A percentile compares a stretch with the other conserved stretches of the same genome.
Evolutionary conservation across 164 flowering plant genomes (phyloP).

Genomic region (Pachysandra terminalis): DNA sequence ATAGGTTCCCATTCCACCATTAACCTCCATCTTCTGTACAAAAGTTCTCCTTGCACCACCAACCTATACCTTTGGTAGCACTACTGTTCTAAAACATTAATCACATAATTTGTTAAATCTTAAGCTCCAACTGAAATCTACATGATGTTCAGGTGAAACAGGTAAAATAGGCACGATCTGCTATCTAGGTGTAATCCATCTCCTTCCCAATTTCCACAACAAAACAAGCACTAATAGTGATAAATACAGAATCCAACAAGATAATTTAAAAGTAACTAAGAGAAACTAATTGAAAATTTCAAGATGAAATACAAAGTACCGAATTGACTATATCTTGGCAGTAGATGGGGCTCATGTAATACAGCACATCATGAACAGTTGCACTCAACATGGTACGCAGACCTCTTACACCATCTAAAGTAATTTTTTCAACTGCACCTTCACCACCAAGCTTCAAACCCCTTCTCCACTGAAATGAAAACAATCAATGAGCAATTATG

Average conservation of each 20-base stretch:
- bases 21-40: neutral
- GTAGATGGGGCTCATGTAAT: slow-evolving; percentile 98
- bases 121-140: too few relatives aligned
- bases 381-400: slow-evolving; percentile 88
- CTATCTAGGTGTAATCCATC: neutral
- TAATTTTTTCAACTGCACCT: slow-evolving; percentile 78
- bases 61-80: neutral
- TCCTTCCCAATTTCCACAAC: slow-evolving; percentile 1
- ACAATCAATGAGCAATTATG: slow-evolving; percentile 3
- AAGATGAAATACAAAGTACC: slow-evolving; percentile 37
- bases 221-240: slow-evolving; percentile 3
- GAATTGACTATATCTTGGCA: slow-evolving; percentile 94
- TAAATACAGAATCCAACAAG: neutral
- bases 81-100: neutral
- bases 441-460: slow-evolving; percentile 96
- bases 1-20: neutral
- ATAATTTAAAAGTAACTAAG: neutral
- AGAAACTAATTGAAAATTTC: neutral
- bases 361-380: slow-evolving; percentile 93
- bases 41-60: neutral
- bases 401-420: slow-evolving; percentile 89
- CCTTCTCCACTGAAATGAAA: slow-evolving; percentile 82
- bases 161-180: neutral
- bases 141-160: too few relatives aligned
- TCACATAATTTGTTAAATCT: neutral